Conservation (phyloP, 176 grass and related monocot genomes). For the Tuctoria greenei region DNA sequence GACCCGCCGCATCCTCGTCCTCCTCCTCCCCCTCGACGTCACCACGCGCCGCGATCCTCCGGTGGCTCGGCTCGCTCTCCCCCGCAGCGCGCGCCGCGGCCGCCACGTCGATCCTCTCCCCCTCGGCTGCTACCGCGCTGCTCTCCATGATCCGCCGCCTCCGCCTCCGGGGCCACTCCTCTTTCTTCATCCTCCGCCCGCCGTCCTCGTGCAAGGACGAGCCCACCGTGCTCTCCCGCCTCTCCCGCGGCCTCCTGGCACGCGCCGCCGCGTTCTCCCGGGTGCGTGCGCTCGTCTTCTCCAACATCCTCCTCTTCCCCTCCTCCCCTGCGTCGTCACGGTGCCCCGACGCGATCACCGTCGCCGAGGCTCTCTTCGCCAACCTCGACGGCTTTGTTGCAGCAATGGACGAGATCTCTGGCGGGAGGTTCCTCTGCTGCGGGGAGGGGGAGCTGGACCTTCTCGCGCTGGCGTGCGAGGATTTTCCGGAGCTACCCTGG, state of each 20-base stretch:
- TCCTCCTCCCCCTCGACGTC: conserved; percentile 3
- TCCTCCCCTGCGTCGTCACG: conserved; percentile 37
- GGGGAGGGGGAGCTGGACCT: conserved; percentile 45
- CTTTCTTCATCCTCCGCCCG: conserved; percentile 83
- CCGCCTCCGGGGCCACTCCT: conserved; percentile 66
- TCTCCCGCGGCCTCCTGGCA: conserved; percentile 73
- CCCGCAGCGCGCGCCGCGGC: conserved; percentile 47
- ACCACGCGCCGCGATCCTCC: conserved; percentile 72
- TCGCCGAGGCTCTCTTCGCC: conserved; percentile 61
- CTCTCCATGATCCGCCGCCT: conserved; percentile 70
- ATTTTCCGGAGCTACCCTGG: conserved; percentile 81
- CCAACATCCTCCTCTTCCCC: conserved; percentile 55
- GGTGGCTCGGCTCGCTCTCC: conserved; percentile 78
- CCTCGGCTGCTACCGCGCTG: conserved; percentile 40
- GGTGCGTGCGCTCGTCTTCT: conserved; percentile 40
- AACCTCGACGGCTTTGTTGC: conserved; percentile 70
- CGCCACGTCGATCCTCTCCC: conserved; percentile 50
- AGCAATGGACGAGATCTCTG: conserved; percentile 81
- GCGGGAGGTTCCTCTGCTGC: conserved; percentile 66
- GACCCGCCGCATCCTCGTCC: not conserved
- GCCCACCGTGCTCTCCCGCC: conserved; percentile 70
- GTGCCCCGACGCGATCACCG: conserved; percentile 53
- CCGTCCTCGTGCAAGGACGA: conserved; percentile 23
- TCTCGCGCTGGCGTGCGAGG: conserved; percentile 29
- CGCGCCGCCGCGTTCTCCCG: conserved; percentile 51